Conservation (phyloP, 768 basidiomycete genomes). For the Inosperma sp. region DNA sequence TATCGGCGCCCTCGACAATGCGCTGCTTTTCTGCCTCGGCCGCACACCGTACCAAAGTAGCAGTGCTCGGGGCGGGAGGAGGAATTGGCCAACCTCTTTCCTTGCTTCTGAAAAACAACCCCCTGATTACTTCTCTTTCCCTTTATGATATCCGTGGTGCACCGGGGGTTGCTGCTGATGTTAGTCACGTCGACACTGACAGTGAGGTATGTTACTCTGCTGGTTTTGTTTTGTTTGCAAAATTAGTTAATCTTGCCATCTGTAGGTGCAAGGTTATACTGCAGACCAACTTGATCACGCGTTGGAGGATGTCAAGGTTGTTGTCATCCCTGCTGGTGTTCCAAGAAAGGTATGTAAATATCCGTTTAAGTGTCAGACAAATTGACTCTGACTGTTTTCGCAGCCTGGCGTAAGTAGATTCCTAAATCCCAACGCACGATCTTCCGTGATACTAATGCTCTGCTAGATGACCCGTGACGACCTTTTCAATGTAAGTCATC, state of each 20-base stretch:
- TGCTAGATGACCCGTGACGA: slow-evolving; percentile 92
- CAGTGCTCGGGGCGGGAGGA: slow-evolving; percentile 96
- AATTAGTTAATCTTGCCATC: slow-evolving; percentile 5
- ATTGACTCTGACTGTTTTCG: slow-evolving; percentile 23
- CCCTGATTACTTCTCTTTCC: slow-evolving; percentile 77
- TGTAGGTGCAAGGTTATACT: slow-evolving; percentile 72
- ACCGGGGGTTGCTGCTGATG: slow-evolving; percentile 95
- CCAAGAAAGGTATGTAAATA: slow-evolving; percentile 76
- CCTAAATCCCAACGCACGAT: neutral
- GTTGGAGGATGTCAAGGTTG: slow-evolving; percentile 83
- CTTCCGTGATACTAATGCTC: slow-evolving; percentile 24
- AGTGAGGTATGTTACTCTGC: slow-evolving; percentile 56
- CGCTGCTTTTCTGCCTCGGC: slow-evolving; percentile 76
- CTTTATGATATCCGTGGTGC: slow-evolving; percentile 95
- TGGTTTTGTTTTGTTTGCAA: neutral
- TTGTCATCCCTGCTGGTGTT: slow-evolving; percentile 98
- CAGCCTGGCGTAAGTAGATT: slow-evolving; percentile 75
- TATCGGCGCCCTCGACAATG: slow-evolving; percentile 44
- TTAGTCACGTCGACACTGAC: slow-evolving; percentile 87
- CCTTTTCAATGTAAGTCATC: slow-evolving; percentile 76
- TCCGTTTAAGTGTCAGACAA: neutral
- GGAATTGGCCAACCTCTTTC: slow-evolving; percentile 98
- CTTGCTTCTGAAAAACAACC: slow-evolving; percentile 89
- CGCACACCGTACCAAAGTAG: slow-evolving; percentile 77
- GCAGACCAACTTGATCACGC: slow-evolving; percentile 88